Percentiles rank a stretch among this genome's conserved stretches.
Evolutionary conservation across 768 basidiomycete genomes (phyloP).

Genomic region (Gautieria morchelliformis): DNA sequence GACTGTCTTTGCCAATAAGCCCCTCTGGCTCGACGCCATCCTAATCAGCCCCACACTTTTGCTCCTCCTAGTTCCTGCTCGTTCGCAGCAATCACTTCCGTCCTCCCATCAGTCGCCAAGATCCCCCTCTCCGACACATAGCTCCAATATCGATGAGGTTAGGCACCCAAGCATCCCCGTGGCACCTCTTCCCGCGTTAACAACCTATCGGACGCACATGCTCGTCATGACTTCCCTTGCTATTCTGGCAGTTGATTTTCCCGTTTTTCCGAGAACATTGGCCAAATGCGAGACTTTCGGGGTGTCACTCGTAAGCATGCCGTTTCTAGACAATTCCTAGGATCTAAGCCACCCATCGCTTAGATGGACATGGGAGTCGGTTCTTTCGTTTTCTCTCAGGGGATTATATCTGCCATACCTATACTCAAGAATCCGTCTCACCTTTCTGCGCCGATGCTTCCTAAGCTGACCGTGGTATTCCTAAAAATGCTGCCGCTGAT

Average conservation of each 20-base stretch:
- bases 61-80: slow-evolving; percentile 31
- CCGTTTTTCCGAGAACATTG: slow-evolving; percentile 75
- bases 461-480: slow-evolving; percentile 42
- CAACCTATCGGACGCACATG: slow-evolving; percentile 89
- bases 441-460: slow-evolving; percentile 36
- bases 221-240: slow-evolving; percentile 84
- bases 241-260: slow-evolving; percentile 95
- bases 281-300: slow-evolving; percentile 95
- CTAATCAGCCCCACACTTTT: slow-evolving; percentile 38
- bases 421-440: slow-evolving; percentile 54
- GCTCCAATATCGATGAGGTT: not conserved
- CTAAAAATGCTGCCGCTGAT: slow-evolving; percentile 61
- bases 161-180: not conserved
- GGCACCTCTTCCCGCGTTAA: slow-evolving; percentile 62
- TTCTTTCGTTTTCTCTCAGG: slow-evolving; percentile 95
- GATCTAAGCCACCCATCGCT: not conserved
- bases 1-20: slow-evolving; percentile 59
- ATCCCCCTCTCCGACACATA: not conserved
- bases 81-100: slow-evolving; percentile 7
- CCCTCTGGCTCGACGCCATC: slow-evolving; percentile 39
- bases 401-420: slow-evolving; percentile 81
- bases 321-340: not conserved
- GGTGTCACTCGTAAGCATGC: slow-evolving; percentile 70
- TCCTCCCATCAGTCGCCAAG: not conserved
- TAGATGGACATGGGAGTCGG: slow-evolving; percentile 99